A percentile compares a stretch with the other conserved stretches of the same genome.
phyloP scores from a whole-genome alignment of 2,329 filamentous ascomycete genomes.

The Hymenoscyphus fructigenus region DNA sequence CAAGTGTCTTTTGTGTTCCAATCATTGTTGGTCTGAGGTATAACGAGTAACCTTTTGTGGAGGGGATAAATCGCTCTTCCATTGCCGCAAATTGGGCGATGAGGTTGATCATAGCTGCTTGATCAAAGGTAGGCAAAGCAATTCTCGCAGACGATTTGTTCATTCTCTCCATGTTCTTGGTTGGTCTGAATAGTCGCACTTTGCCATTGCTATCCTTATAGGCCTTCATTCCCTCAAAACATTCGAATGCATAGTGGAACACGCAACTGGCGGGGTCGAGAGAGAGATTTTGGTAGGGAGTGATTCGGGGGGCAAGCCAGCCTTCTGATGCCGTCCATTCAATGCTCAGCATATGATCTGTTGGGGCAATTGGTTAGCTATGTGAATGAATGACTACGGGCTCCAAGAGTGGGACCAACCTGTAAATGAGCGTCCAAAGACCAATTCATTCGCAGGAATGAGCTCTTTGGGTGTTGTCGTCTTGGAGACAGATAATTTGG shows the following conservation, averaged over 20 bases:
- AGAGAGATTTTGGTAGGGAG: conserved; percentile 93
- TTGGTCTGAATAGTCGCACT: conserved; percentile 86
- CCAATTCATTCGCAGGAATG: conserved; percentile 72
- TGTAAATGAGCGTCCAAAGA: conserved; percentile 91
- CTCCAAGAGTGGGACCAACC: conserved; percentile 49
- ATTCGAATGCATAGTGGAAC: conserved; percentile 97
- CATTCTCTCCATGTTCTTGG: conserved; percentile 93
- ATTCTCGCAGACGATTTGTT: conserved; percentile 92
- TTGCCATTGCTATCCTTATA: conserved; percentile 83
- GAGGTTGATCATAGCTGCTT: conserved; percentile 72
- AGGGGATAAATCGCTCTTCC: conserved; percentile 87
- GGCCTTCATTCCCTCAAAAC: conserved; percentile 99
- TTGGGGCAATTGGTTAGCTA: conserved; percentile 9
- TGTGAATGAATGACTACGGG: neutral
- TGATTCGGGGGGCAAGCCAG: conserved; percentile 76
- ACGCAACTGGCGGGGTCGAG: conserved; percentile 96
- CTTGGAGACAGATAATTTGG: conserved; percentile 71
- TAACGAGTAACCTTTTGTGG: conserved; percentile 83
- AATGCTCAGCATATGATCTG: conserved; percentile 95
- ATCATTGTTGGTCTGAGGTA: conserved; percentile 97
- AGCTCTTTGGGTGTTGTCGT: conserved; percentile 74
- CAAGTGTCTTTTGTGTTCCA: conserved; percentile 91
- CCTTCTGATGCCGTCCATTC: conserved; percentile 84
- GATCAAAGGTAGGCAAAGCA: conserved; percentile 83
- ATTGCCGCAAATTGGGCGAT: conserved; percentile 77